Conservation (phyloP, 768 basidiomycete species). For the Auriscalpium orientale region DNA sequence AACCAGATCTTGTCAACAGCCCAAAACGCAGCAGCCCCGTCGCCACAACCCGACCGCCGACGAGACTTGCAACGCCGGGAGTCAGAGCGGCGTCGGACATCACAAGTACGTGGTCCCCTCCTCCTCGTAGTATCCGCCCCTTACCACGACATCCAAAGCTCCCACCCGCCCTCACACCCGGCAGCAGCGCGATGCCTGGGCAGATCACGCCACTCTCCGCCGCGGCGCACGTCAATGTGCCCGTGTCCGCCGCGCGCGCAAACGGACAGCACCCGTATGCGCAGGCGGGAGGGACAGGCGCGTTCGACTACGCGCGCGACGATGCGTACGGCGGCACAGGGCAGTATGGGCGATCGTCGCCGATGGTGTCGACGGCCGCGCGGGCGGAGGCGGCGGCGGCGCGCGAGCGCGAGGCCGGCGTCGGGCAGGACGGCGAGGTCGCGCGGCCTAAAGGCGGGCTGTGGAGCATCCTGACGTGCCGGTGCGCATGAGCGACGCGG, state of each 20-base stretch:
- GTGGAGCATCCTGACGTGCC: slow-evolving; percentile 70
- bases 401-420: slow-evolving; percentile 62
- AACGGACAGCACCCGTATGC: slow-evolving; percentile 64
- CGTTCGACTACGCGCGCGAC: slow-evolving; percentile 53
- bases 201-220: slow-evolving; percentile 66
- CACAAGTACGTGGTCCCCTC: slow-evolving; percentile 60
- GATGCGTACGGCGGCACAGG: slow-evolving; percentile 46
- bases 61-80: slow-evolving; percentile 49
- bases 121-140: slow-evolving; percentile 71
- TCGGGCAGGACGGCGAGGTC: slow-evolving; percentile 53
- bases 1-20: slow-evolving; percentile 60
- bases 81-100: slow-evolving; percentile 56
- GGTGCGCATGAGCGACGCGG: slow-evolving; percentile 43
- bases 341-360: slow-evolving; percentile 71
- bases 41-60: slow-evolving; percentile 44
- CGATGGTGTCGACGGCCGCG: slow-evolving; percentile 70
- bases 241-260: slow-evolving; percentile 46
- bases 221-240: slow-evolving; percentile 68
- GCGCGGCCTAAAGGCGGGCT: slow-evolving; percentile 46
- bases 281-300: slow-evolving; percentile 29
- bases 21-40: slow-evolving; percentile 41
- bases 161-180: slow-evolving; percentile 53
- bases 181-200: slow-evolving; percentile 35
- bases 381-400: slow-evolving; percentile 69
- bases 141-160: slow-evolving; percentile 51